phyloP scores from a whole-genome alignment of 2,329 filamentous ascomycete species.

The Aspergillus hiratsukae region DNA sequence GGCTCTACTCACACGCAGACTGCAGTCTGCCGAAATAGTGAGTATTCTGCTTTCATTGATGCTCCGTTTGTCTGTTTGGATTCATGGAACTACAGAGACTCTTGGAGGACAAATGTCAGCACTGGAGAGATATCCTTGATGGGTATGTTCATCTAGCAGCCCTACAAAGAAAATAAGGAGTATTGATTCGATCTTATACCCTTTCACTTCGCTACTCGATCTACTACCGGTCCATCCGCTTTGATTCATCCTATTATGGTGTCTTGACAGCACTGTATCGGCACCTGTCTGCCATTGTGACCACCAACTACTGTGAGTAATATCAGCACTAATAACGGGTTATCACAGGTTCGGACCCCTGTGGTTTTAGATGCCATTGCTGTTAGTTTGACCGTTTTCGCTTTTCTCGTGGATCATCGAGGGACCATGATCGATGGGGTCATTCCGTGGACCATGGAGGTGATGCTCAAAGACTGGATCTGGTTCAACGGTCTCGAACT shows the following conservation, averaged over 20 bases:
- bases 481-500: constrained; percentile 85
- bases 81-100: background rate
- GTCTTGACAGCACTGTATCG: too few species aligned
- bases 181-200: background rate
- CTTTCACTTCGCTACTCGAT: background rate
- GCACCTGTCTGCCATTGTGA: too few species aligned
- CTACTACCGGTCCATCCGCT: background rate
- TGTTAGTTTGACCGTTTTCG: constrained; percentile 43
- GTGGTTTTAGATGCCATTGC: constrained; percentile 15
- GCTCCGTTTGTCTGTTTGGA: background rate
- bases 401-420: constrained; percentile 28
- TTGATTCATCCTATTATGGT: background rate
- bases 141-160: background rate
- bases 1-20: background rate
- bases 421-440: constrained; percentile 27
- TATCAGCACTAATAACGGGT: too few species aligned
- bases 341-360: too few species aligned
- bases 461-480: constrained; percentile 92
- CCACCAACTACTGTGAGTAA: too few species aligned
- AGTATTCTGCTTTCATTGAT: background rate
- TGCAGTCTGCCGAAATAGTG: background rate
- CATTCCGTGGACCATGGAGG: constrained; percentile 63
- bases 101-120: background rate
- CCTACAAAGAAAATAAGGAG: background rate
- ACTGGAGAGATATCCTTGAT: background rate